phyloP scores from a whole-genome alignment of 352 stramenopile genomes.

The Poterioochromonas sp. region DNA sequence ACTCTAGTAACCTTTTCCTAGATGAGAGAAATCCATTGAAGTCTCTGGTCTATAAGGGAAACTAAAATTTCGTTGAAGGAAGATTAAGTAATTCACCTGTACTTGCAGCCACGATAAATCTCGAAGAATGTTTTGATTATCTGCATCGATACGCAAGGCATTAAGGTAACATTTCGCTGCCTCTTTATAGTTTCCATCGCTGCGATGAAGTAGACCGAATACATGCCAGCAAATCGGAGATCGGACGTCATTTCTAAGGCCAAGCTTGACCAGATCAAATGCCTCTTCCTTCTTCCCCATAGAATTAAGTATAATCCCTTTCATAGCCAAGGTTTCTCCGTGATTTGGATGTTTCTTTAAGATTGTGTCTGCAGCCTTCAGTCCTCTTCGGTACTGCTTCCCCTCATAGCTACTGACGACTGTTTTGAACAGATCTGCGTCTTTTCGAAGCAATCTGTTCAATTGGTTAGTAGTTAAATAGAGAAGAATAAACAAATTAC shows the following conservation, averaged over 20 bases:
- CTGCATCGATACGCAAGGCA: constrained; percentile 85
- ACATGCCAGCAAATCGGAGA: constrained; percentile 98
- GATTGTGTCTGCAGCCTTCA: constrained; percentile 86
- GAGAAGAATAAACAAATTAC: too few species aligned
- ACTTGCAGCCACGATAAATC: constrained; percentile 92
- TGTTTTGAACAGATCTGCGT: constrained; percentile 86
- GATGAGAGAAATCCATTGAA: constrained; percentile 84
- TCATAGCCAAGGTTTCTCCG: constrained; percentile 92
- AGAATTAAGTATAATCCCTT: constrained; percentile 87
- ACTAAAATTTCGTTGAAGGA: too few species aligned
- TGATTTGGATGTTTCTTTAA: constrained; percentile 94
- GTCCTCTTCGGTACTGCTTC: constrained; percentile 97
- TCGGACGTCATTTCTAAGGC: constrained; percentile 65
- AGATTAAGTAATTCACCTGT: constrained; percentile 51
- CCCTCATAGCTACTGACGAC: constrained; percentile 93
- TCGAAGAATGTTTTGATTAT: constrained; percentile 92
- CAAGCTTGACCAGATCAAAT: constrained; percentile 87
- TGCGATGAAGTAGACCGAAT: constrained; percentile 89
- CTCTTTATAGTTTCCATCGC: constrained; percentile 89
- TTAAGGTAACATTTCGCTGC: constrained; percentile 92
- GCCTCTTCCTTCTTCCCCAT: constrained; percentile 87
- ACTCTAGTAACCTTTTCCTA: constrained; percentile 75
- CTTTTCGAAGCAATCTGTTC: constrained; percentile 77
- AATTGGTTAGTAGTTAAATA: too few species aligned
- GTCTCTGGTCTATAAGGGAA: constrained; percentile 59